Conservation (phyloP, 805 yeast genomes). For the Nakazawaea populi region DNA sequence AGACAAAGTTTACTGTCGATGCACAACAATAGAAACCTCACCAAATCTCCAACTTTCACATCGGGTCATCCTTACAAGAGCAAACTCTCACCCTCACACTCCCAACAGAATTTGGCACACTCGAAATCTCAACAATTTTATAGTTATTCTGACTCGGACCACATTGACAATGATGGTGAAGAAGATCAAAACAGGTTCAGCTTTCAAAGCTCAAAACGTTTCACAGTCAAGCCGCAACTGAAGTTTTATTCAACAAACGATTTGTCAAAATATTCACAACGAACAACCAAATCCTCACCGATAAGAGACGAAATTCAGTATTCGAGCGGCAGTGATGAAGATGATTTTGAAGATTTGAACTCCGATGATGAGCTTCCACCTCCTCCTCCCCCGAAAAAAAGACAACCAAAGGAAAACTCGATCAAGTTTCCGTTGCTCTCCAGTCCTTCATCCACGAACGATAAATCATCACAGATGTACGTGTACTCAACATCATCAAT, state of each 20-base stretch:
- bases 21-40: slow-evolving; percentile 9
- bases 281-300: not conserved
- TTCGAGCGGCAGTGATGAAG: not conserved
- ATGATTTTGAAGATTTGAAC: slow-evolving; percentile 7
- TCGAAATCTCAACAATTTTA: slow-evolving; percentile 2
- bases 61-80: slow-evolving; percentile 15
- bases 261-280: not conserved
- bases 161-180: not conserved
- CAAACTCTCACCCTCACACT: not conserved
- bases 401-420: slow-evolving; percentile 10
- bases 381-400: slow-evolving; percentile 34
- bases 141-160: not conserved
- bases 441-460: slow-evolving; percentile 2
- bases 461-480: slow-evolving; percentile 1
- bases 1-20: slow-evolving; percentile 14
- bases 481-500: slow-evolving; percentile 10
- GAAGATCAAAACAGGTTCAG: not conserved
- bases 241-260: slow-evolving; percentile 4
- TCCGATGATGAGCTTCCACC: slow-evolving; percentile 20
- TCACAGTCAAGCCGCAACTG: not conserved
- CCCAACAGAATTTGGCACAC: not conserved
- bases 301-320: slow-evolving; percentile 1
- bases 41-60: slow-evolving; percentile 9
- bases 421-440: not conserved
- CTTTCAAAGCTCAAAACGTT: not conserved